phyloP scores from a whole-genome alignment of 352 stramenopile genomes.

The Globisporangium cederbergense region DNA sequence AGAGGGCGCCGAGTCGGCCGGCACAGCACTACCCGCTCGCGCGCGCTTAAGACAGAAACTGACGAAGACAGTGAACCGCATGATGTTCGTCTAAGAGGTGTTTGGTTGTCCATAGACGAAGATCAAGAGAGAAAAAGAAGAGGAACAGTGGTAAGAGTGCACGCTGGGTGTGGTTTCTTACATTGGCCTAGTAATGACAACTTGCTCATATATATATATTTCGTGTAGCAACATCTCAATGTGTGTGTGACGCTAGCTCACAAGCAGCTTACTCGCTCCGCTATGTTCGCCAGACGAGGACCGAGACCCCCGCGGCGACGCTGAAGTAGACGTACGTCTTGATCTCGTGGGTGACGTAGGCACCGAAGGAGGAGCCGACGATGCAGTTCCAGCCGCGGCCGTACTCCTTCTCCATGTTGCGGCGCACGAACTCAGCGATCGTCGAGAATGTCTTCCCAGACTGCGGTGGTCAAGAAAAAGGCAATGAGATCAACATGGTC shows the following conservation, averaged over 20 bases:
- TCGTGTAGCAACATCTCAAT: slow-evolving; percentile 1
- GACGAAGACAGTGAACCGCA: slow-evolving; percentile 39
- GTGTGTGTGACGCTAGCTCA: background rate
- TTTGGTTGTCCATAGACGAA: background rate
- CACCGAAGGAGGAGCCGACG: slow-evolving; percentile 89
- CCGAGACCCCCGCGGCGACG: slow-evolving; percentile 87
- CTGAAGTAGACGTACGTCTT: slow-evolving; percentile 96
- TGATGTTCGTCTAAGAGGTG: slow-evolving; percentile 40
- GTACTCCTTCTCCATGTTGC: slow-evolving; percentile 92
- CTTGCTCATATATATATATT: slow-evolving; percentile 4
- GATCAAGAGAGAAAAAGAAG: background rate
- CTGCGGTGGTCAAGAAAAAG: slow-evolving; percentile 24
- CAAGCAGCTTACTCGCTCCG: background rate
- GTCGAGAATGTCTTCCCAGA: slow-evolving; percentile 91
- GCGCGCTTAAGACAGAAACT: slow-evolving; percentile 33
- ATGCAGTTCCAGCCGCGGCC: slow-evolving; percentile 92
- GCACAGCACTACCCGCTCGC: slow-evolving; percentile 18
- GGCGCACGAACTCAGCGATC: slow-evolving; percentile 89
- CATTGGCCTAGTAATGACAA: background rate
- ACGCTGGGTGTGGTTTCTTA: no score
- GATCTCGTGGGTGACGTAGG: slow-evolving; percentile 94
- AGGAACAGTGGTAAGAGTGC: background rate
- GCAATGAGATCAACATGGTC: background rate
- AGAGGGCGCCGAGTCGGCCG: slow-evolving; percentile 12
- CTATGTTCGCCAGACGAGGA: slow-evolving; percentile 90